Evolutionary conservation across 2,329 filamentous ascomycete genomes (phyloP).

Genomic region (Hysterium pulicare): DNA sequence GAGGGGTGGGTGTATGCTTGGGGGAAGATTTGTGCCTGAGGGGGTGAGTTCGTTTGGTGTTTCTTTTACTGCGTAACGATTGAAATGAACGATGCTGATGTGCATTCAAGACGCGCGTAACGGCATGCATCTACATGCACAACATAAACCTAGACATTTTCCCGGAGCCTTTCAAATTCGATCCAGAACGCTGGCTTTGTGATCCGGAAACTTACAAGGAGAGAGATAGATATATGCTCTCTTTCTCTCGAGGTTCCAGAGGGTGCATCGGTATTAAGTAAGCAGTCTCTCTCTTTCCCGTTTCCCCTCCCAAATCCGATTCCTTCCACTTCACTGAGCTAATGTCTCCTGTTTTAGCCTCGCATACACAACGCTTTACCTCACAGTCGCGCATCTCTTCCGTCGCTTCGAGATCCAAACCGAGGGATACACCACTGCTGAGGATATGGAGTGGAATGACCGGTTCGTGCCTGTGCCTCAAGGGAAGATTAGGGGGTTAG

Average conservation of each 20-base stretch:
- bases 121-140: too few species aligned
- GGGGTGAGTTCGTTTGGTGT: too few species aligned
- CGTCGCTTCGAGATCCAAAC: conserved; percentile 12
- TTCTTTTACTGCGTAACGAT: too few species aligned
- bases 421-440: conserved; percentile 11
- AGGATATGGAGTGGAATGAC: conserved; percentile 16
- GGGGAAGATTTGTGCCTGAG: too few species aligned
- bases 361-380: conserved; percentile 11
- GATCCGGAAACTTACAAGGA: too few species aligned
- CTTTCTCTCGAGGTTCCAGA: conserved; percentile 9
- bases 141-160: too few species aligned
- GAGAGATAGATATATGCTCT: too few species aligned
- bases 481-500: conserved; percentile 11
- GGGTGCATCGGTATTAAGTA: conserved; percentile 14
- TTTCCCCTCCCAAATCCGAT: neutral
- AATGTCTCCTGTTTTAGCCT: conserved; percentile 4
- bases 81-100: too few species aligned
- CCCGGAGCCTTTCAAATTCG: too few species aligned
- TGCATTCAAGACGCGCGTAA: too few species aligned
- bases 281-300: neutral
- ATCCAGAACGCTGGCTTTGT: too few species aligned
- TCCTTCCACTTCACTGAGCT: neutral
- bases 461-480: conserved; percentile 10
- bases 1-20: too few species aligned
- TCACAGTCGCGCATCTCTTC: conserved; percentile 13